These are phyloP conservation scores for Alternaria dauci DNA, from an alignment of 2,329 filamentous ascomycete genomes.

Conservation along the genomic window DNA sequence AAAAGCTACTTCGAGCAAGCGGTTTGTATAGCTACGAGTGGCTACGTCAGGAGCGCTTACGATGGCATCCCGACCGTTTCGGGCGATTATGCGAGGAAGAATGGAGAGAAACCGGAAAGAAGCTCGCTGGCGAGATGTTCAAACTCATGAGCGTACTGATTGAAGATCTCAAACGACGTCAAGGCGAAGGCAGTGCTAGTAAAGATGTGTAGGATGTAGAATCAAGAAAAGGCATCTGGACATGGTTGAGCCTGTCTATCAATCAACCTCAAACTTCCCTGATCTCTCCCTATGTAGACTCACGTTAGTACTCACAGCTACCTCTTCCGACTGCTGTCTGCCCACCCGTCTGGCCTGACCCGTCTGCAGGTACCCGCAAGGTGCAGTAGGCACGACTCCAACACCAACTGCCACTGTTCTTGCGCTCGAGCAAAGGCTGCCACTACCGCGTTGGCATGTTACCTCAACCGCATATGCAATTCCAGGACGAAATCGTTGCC, in stretches of 20 bases:
- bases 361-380: constrained; percentile 1
- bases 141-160: constrained; percentile 46
- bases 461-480: not conserved
- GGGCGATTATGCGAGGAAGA: constrained; percentile 43
- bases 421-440: not conserved
- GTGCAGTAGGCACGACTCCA: not conserved
- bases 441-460: not conserved
- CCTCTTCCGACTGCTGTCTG: constrained; percentile 4
- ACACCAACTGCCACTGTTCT: not conserved
- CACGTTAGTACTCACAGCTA: constrained; percentile 6
- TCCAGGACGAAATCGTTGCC: not conserved
- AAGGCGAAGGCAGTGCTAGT: not conserved
- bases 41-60: constrained; percentile 44
- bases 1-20: constrained; percentile 40
- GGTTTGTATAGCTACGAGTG: constrained; percentile 49
- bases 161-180: constrained; percentile 28
- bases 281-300: not conserved
- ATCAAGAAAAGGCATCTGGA: not conserved
- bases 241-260: not conserved
- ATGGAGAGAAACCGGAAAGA: constrained; percentile 43
- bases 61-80: constrained; percentile 51
- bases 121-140: constrained; percentile 49
- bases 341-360: not conserved
- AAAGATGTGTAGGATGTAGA: not conserved
- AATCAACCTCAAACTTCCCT: not conserved